A percentile compares a stretch with the other conserved stretches of the same genome.
Evolutionary conservation across 2,329 filamentous ascomycete genomes (phyloP).

Genomic region (Colletotrichum lini): DNA sequence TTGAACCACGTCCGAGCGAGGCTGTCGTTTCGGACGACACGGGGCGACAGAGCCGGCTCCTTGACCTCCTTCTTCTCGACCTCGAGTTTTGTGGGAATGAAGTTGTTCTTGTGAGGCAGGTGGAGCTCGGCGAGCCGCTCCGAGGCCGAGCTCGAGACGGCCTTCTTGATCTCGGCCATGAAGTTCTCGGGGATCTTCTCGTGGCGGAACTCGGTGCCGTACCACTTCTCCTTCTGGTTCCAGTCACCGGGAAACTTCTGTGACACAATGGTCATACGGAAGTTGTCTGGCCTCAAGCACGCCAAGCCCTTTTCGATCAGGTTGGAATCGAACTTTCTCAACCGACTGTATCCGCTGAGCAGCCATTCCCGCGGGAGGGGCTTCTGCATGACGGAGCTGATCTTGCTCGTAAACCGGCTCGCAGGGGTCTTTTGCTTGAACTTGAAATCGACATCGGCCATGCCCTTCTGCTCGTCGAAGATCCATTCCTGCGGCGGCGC

Average conservation of each 20-base stretch:
- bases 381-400: slow-evolving; percentile 92
- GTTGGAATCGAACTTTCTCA: slow-evolving; percentile 86
- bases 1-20: slow-evolving; percentile 93
- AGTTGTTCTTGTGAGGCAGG: slow-evolving; percentile 93
- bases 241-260: slow-evolving; percentile 87
- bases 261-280: slow-evolving; percentile 86
- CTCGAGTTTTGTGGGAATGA: slow-evolving; percentile 92
- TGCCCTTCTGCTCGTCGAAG: slow-evolving; percentile 89
- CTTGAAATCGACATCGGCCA: slow-evolving; percentile 94
- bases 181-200: slow-evolving; percentile 85
- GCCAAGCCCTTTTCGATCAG: slow-evolving; percentile 81
- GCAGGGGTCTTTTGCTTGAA: slow-evolving; percentile 95
- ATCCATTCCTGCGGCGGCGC: slow-evolving; percentile 91
- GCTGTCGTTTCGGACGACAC: slow-evolving; percentile 87
- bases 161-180: slow-evolving; percentile 77
- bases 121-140: slow-evolving; percentile 80
- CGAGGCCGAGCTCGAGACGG: slow-evolving; percentile 69
- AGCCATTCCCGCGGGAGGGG: slow-evolving; percentile 89
- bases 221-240: slow-evolving; percentile 95
- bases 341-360: slow-evolving; percentile 82
- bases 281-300: slow-evolving; percentile 88
- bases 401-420: slow-evolving; percentile 88
- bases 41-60: slow-evolving; percentile 80
- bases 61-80: slow-evolving; percentile 95
- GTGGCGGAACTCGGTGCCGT: slow-evolving; percentile 92